Evolutionary conservation across 371 early-diverging fungal species (phyloP), one percentile per base, ranked within the genome.

Genomic region (Actinomortierella ambigua): DNA sequence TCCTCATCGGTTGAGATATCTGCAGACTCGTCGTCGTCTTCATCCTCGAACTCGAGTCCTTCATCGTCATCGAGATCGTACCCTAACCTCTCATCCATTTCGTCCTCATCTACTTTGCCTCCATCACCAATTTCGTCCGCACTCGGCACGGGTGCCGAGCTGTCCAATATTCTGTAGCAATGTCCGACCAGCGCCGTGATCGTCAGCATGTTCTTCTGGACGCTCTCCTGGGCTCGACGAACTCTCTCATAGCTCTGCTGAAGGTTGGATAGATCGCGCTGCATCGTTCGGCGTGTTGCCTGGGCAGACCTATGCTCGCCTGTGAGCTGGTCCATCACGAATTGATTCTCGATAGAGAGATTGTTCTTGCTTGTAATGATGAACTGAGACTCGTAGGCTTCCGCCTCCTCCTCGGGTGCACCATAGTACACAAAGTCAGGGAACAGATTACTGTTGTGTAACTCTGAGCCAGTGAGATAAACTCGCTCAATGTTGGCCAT

Each of bases 371-470:
- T 58, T 50, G 75, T 34, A 34, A 73, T 73, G 20, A 40, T 22
- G 39, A 53, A 67, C 48, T 63, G 49, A 42, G 75, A 63, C 24
- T 73, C 75, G 44, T 73, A 73, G 9, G 60, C 20, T 18, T 73
- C 67, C 2, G 67, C 75, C 14, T 67, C 64, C 27, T 67, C 56
- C 46, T 73, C 75, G 14, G 34, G 60, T 5, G 75, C 67, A 3
- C 63, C 63, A 26, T 73, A 73, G 24, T 73, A 73, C 42, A 73
- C 63, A 26, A 67, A 73, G 39, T 67, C 75, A 1, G 75, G 75
- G 53, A 67, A 66, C 41, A 50, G 63, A 50, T 73, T 60, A 28
- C 68, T 59, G 39, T 67, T 67, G 20, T 73, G 73, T 11, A 66
- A 56, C 0, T 63, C 52, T 13, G 50, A 27, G 5, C 57, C 49